phyloP scores from a whole-genome alignment of 805 yeast species.

The Hanseniaspora meyeri region DNA sequence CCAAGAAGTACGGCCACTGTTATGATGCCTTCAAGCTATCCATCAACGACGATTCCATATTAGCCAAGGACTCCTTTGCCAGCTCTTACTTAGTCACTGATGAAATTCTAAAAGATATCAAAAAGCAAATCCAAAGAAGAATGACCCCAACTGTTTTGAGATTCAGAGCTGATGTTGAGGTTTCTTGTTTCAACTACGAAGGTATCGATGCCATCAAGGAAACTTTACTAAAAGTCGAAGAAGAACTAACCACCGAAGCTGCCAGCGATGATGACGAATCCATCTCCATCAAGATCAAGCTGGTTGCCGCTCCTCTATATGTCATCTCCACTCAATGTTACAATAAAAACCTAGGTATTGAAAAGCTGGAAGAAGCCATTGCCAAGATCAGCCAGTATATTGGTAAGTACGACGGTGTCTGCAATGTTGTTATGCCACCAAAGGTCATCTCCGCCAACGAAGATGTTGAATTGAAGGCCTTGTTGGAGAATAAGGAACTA shows the following conservation, averaged over 20 bases:
- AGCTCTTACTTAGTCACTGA: constrained; percentile 48
- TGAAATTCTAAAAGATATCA: constrained; percentile 72
- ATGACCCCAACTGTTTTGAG: constrained; percentile 96
- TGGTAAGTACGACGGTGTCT: constrained; percentile 64
- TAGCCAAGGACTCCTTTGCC: constrained; percentile 64
- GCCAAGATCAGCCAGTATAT: constrained; percentile 61
- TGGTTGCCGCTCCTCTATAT: constrained; percentile 95
- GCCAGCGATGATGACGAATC: constrained; percentile 6
- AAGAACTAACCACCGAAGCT: constrained; percentile 65
- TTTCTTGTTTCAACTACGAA: constrained; percentile 91
- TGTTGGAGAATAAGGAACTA: constrained; percentile 83
- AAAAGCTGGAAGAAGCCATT: constrained; percentile 65
- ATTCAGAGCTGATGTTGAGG: constrained; percentile 97
- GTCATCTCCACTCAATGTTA: constrained; percentile 86
- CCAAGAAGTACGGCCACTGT: constrained; percentile 90
- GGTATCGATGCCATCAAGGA: constrained; percentile 94
- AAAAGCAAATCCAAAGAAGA: constrained; percentile 78
- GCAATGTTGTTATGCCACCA: constrained; percentile 94
- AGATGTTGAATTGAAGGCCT: constrained; percentile 93
- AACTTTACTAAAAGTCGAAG: constrained; percentile 71
- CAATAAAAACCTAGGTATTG: constrained; percentile 82
- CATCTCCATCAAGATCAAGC: constrained; percentile 80
- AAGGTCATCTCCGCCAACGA: constrained; percentile 97
- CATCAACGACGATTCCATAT: constrained; percentile 76
- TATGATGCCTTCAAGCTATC: constrained; percentile 95